These are phyloP conservation scores for Neurospora sp. DNA, from an alignment of 495 filamentous ascomycete species.

Conservation along the genomic window DNA sequence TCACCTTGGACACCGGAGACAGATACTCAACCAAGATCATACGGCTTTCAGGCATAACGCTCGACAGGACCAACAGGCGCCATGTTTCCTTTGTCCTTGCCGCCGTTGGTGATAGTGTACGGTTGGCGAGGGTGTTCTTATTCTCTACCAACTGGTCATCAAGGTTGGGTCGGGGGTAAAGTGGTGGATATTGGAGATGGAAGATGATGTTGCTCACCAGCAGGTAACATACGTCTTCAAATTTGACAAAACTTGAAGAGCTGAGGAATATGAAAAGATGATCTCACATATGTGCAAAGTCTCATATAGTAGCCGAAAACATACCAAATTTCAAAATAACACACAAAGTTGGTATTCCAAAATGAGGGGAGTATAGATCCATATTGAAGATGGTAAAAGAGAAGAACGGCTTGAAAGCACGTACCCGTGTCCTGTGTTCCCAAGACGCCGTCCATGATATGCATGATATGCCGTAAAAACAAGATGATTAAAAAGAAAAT, in stretches of 20 bases:
- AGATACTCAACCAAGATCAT: not conserved
- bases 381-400: not conserved
- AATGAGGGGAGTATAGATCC: not conserved
- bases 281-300: not conserved
- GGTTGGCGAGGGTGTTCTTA: not conserved
- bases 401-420: not conserved
- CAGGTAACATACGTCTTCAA: too few relatives aligned
- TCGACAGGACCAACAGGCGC: not conserved
- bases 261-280: not conserved
- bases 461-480: not conserved
- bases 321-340: not conserved
- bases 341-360: not conserved
- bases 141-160: not conserved
- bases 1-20: not conserved
- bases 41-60: not conserved
- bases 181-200: not conserved
- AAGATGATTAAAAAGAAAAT: not conserved
- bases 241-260: not conserved
- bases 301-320: not conserved
- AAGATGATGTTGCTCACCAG: too few relatives aligned
- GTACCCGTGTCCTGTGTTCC: not conserved
- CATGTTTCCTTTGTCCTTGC: not conserved
- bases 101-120: not conserved
- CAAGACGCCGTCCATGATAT: not conserved
- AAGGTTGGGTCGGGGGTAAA: not conserved